Percentiles rank a stretch among this genome's conserved stretches.
These are phyloP conservation scores for Epichloe glyceriae DNA, from an alignment of 2,329 filamentous ascomycete species.

Conservation along the genomic window DNA sequence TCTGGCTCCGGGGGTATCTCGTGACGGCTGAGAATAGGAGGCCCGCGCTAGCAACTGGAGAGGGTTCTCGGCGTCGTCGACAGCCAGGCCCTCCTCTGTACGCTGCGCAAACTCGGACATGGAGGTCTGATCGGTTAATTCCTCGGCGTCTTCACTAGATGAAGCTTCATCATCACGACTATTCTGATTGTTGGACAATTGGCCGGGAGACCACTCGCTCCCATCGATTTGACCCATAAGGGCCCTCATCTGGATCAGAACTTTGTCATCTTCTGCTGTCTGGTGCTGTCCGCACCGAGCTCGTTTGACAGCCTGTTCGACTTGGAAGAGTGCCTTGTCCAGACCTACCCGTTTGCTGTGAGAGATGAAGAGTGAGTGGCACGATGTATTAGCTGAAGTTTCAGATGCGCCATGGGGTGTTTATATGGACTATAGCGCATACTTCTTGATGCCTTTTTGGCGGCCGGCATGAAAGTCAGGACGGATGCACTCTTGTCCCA, in stretches of 20 bases:
- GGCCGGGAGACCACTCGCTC: conserved; percentile 7
- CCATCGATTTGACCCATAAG: conserved; percentile 22
- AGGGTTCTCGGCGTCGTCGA: conserved; percentile 65
- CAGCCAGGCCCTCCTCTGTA: conserved; percentile 39
- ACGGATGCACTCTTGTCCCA: conserved; percentile 49
- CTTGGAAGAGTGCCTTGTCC: conserved; percentile 61
- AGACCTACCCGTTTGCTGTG: conserved; percentile 58
- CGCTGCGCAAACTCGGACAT: conserved; percentile 17
- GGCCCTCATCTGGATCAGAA: conserved; percentile 29
- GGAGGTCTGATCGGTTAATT: conserved; percentile 14
- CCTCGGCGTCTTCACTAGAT: conserved; percentile 18
- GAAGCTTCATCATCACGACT: conserved; percentile 21
- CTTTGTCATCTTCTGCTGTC: conserved; percentile 30
- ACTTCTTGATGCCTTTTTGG: conserved; percentile 70
- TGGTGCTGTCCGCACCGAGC: conserved; percentile 31
- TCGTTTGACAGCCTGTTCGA: conserved; percentile 54
- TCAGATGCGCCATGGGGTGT: too few species aligned
- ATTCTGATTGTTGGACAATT: conserved; percentile 8
- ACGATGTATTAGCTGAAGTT: not conserved
- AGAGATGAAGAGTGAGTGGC: not conserved
- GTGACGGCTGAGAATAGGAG: conserved; percentile 51
- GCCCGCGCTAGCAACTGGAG: conserved; percentile 60
- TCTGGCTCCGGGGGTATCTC: conserved; percentile 17
- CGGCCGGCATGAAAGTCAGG: conserved; percentile 62
- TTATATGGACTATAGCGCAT: conserved; percentile 11